Percentiles rank a stretch among this genome's conserved stretches.
phyloP scores from a whole-genome alignment of 2,329 filamentous ascomycete genomes.

The Ramularia endophylla region DNA sequence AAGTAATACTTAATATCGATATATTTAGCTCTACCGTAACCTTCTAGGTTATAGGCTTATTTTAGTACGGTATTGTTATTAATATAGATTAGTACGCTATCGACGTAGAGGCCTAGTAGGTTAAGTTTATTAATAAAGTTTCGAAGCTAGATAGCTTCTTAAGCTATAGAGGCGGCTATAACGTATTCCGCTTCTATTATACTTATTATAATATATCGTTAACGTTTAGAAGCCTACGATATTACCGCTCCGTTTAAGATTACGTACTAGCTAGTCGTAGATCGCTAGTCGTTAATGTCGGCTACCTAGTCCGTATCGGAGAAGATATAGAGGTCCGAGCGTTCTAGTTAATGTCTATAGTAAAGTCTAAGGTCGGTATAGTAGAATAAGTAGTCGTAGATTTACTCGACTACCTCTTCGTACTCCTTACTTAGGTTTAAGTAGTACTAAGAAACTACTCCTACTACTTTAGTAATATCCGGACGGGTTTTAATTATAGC shows the following conservation, averaged over 20 bases:
- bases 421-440: conserved; percentile 3
- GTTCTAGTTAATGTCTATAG: neutral
- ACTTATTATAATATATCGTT: neutral
- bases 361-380: conserved; percentile 1
- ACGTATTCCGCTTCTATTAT: conserved; percentile 10
- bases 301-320: conserved; percentile 6
- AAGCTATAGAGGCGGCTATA: neutral
- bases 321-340: conserved; percentile 2
- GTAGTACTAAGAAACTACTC: conserved; percentile 1
- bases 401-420: neutral
- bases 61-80: conserved; percentile 8
- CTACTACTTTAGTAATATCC: conserved; percentile 5
- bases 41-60: conserved; percentile 1
- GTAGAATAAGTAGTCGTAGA: conserved; percentile 2
- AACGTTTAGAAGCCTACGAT: conserved; percentile 4
- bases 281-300: neutral
- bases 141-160: conserved; percentile 8
- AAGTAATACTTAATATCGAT: conserved; percentile 9
- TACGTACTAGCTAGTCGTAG: conserved; percentile 6
- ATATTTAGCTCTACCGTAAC: conserved; percentile 7
- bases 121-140: conserved; percentile 8
- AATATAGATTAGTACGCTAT: conserved; percentile 5
- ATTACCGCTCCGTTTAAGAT: conserved; percentile 5
- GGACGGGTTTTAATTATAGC: conserved; percentile 1
- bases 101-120: conserved; percentile 1